These are phyloP conservation scores for Phytophthora agathidicida DNA, from an alignment of 352 stramenopile species.

Conservation along the genomic window DNA sequence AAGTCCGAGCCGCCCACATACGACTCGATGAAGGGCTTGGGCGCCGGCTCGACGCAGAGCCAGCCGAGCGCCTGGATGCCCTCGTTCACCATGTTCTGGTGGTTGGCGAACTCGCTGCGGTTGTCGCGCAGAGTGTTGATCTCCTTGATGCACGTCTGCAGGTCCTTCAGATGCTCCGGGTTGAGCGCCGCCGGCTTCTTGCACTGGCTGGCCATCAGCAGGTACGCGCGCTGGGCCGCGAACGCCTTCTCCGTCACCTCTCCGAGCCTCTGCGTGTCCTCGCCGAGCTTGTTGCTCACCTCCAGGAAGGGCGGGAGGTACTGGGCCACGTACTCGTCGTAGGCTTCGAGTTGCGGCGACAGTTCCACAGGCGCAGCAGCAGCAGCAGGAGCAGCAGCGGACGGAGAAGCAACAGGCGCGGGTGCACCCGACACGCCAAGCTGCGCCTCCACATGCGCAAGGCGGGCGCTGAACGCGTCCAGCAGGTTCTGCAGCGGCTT, in stretches of 20 bases:
- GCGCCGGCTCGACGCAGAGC: slow-evolving; percentile 83
- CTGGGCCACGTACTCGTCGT: slow-evolving; percentile 89
- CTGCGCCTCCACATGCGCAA: slow-evolving; percentile 80
- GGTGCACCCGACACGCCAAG: slow-evolving; percentile 56
- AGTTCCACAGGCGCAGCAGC: slow-evolving; percentile 41
- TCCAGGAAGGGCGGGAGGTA: slow-evolving; percentile 87
- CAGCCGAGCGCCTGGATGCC: slow-evolving; percentile 85
- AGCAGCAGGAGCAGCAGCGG: slow-evolving; percentile 6
- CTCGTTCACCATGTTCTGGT: slow-evolving; percentile 91
- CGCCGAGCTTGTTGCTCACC: slow-evolving; percentile 76
- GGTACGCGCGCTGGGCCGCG: slow-evolving; percentile 88
- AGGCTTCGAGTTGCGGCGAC: slow-evolving; percentile 82
- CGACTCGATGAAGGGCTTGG: slow-evolving; percentile 95
- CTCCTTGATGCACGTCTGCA: slow-evolving; percentile 83
- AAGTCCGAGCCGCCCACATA: slow-evolving; percentile 96
- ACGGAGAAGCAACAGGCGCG: slow-evolving; percentile 7
- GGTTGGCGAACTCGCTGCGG: slow-evolving; percentile 81
- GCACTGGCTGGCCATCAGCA: slow-evolving; percentile 92
- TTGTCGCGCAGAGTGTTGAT: slow-evolving; percentile 83
- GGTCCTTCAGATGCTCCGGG: slow-evolving; percentile 71
- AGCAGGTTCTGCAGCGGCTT: slow-evolving; percentile 88
- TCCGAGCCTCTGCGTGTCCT: slow-evolving; percentile 83
- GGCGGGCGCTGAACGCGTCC: slow-evolving; percentile 75
- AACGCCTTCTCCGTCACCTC: slow-evolving; percentile 91
- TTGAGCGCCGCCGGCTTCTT: slow-evolving; percentile 91